Evolutionary conservation across 1,284 basidiomycete genomes (phyloP).

Genomic region (Omphalotus olearius): DNA sequence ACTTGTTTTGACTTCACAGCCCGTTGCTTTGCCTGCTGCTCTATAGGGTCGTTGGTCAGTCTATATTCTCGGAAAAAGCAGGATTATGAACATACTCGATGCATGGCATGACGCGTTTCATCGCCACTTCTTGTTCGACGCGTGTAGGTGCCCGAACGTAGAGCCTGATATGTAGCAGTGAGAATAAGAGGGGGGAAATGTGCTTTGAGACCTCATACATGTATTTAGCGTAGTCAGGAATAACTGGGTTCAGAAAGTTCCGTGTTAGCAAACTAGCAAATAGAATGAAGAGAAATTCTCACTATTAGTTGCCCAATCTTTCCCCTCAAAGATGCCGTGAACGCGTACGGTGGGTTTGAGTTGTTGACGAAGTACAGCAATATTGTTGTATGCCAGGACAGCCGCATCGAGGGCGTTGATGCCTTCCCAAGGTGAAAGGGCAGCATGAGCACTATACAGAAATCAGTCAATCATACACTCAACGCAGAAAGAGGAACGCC

Average conservation of each 20-base stretch:
- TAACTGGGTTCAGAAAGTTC: slow-evolving; percentile 42
- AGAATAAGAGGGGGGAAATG: no score
- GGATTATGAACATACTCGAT: slow-evolving; percentile 53
- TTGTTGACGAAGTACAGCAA: slow-evolving; percentile 72
- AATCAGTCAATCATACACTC: background rate
- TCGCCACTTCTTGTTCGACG: slow-evolving; percentile 51
- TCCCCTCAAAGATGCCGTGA: slow-evolving; percentile 62
- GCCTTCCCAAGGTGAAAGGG: slow-evolving; percentile 70
- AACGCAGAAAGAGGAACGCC: slow-evolving; percentile 17
- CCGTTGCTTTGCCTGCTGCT: slow-evolving; percentile 69
- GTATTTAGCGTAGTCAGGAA: slow-evolving; percentile 74
- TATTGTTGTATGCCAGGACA: slow-evolving; percentile 65
- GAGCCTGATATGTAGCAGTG: slow-evolving; percentile 38
- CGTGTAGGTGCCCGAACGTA: slow-evolving; percentile 69
- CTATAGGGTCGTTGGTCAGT: slow-evolving; percentile 28
- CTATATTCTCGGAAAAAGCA: background rate
- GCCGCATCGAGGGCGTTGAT: slow-evolving; percentile 76
- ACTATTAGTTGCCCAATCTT: slow-evolving; percentile 62
- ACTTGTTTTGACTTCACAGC: slow-evolving; percentile 54
- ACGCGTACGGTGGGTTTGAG: slow-evolving; percentile 57
- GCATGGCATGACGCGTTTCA: slow-evolving; percentile 59
- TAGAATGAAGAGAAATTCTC: slow-evolving; percentile 16
- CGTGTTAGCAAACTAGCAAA: slow-evolving; percentile 1
- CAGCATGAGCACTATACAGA: slow-evolving; percentile 56
- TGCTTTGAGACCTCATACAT: slow-evolving; percentile 26